These are phyloP conservation scores for Ustilago curta DNA, from an alignment of 1,284 basidiomycete genomes.

Conservation along the genomic window DNA sequence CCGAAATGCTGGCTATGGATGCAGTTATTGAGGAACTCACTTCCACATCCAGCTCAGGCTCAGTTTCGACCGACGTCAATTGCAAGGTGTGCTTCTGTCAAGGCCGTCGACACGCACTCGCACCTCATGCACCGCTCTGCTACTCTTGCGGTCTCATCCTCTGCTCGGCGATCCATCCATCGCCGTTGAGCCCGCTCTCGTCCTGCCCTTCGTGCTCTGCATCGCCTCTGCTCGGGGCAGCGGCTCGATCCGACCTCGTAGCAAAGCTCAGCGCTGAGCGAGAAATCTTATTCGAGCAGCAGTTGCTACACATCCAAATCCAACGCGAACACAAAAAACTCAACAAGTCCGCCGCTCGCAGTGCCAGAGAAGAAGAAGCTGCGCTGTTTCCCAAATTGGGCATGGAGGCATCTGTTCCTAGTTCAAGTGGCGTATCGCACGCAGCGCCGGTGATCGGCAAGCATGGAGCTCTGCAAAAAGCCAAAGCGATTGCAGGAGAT, in stretches of 20 bases:
- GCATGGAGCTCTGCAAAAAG: conserved; percentile 43
- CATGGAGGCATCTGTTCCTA: neutral
- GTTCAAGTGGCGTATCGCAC: neutral
- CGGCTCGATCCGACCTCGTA: conserved; percentile 37
- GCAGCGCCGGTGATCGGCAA: conserved; percentile 36
- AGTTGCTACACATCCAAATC: conserved; percentile 38
- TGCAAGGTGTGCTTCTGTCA: conserved; percentile 52
- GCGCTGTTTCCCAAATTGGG: conserved; percentile 42
- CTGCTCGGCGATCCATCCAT: conserved; percentile 40
- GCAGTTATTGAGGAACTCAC: conserved; percentile 49
- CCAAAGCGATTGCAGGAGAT: conserved; percentile 42
- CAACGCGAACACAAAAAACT: conserved; percentile 40
- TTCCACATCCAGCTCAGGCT: neutral
- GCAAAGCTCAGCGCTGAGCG: conserved; percentile 39
- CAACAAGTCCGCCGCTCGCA: conserved; percentile 24
- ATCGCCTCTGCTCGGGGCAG: conserved; percentile 27
- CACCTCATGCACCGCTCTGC: conserved; percentile 48
- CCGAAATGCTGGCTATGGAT: conserved; percentile 50
- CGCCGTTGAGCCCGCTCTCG: conserved; percentile 34
- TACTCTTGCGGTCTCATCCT: conserved; percentile 45
- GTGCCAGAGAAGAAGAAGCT: conserved; percentile 27
- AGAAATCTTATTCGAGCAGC: conserved; percentile 42
- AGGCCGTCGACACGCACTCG: conserved; percentile 34
- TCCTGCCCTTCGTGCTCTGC: conserved; percentile 40
- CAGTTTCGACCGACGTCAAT: neutral